Base-by-base conservation (phyloP, 1,139 yeast species). In the Kodamaea derodonti region DNA sequence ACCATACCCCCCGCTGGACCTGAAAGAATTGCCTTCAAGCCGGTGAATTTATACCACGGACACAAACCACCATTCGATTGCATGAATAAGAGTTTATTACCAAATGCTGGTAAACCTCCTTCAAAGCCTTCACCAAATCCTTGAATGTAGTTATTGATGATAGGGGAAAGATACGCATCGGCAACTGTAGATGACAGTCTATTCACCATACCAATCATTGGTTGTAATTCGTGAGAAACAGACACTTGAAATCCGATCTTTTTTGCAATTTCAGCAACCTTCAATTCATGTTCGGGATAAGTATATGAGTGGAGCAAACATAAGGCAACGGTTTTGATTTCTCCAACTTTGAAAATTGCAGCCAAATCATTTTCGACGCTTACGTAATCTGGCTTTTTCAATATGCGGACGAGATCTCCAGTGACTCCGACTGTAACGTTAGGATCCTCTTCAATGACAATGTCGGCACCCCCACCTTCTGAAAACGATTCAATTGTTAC, bases 1-100 rank as follows among this genome's bases (percentile, higher is more conserved):
- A 69, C 75, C 62, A 69, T 62, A 20, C 75, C 75, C 27, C 75
- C 75, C 23, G 75, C 75, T 7, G 75, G 75, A 2, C 75, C 75
- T 2, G 74, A 68, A 25, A 69, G 56, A 28, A 69, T 67, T 1
- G 75, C 74, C 41, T 65, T 66, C 32, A 69, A 54, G 1, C 75
- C 75, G 3, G 72, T 65, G 46, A 69, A 69, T 38, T 64, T 63
- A 41, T 69, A 65, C 70, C 74, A 69, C 4, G 72, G 72, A 43
- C 73, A 65, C 37, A 69, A 57, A 0, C 75, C 75, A 32, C 75
- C 75, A 44, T 69, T 69, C 32, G 71, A 62, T 46, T 69, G 74
- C 75, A 69, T 69, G 47, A 69, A 69, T 31, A 67, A 48, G 27
- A 66, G 51, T 40, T 54, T 65, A 41, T 67, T 65, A 4, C 72